A percentile compares a stretch with the other conserved stretches of the same genome.
Conservation (phyloP, 116 monocot genomes). For the Dioscorea cayenensis region DNA sequence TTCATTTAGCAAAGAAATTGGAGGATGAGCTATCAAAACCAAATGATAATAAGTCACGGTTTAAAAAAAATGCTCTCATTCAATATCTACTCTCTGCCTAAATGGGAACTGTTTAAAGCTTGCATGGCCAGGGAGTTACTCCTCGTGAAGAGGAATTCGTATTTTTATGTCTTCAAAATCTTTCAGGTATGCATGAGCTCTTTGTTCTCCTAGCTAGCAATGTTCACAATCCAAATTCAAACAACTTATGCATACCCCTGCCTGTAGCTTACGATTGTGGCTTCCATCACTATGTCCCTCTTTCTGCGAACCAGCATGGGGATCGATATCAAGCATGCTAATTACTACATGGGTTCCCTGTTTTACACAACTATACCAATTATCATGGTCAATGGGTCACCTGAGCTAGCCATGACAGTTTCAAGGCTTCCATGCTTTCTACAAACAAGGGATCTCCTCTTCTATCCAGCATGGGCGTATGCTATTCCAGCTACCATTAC, state of each 20-base stretch:
- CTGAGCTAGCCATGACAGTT: conserved; percentile 53
- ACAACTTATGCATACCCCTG: neutral
- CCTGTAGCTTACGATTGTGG: conserved; percentile 38
- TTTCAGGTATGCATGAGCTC: conserved; percentile 20
- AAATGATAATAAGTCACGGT: conserved; percentile 34
- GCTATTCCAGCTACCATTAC: conserved; percentile 42
- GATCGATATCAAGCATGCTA: conserved; percentile 45
- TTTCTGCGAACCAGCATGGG: conserved; percentile 46
- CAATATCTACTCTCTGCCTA: conserved; percentile 31
- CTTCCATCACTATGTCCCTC: conserved; percentile 37
- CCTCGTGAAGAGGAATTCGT: conserved; percentile 65
- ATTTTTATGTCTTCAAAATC: conserved; percentile 51
- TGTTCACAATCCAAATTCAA: neutral
- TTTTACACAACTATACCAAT: conserved; percentile 41
- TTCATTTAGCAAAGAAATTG: conserved; percentile 25
- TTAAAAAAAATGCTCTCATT: conserved; percentile 36
- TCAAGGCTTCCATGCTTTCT: conserved; percentile 59
- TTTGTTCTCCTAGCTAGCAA: too few species aligned
- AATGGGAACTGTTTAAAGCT: conserved; percentile 57
- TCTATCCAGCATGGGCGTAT: conserved; percentile 80
- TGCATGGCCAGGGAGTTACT: conserved; percentile 57
- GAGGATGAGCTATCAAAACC: conserved; percentile 26
- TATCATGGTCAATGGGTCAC: conserved; percentile 52
- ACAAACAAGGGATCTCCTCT: conserved; percentile 53
- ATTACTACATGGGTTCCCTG: conserved; percentile 60